These are phyloP conservation scores for Iberis pinnata DNA, from an alignment of 345 rosid genomes.

Conservation along the genomic window DNA sequence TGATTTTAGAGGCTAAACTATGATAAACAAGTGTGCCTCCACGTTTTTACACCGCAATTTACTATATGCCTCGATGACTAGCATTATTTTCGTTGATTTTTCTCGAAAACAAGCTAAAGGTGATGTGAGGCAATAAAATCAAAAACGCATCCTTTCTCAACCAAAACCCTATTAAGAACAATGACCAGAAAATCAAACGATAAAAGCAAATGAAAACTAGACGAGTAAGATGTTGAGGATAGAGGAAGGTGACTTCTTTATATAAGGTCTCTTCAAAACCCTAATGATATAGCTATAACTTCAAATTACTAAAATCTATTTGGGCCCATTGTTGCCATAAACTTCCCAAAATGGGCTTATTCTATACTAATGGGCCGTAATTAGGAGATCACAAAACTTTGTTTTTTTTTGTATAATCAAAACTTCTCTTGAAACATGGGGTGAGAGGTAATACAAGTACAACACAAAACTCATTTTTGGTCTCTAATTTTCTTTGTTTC, in stretches of 20 bases:
- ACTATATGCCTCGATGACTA: slow-evolving; percentile 33
- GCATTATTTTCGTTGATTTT: slow-evolving; percentile 26
- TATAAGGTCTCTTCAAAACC: slow-evolving; percentile 16
- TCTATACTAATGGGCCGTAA: neutral
- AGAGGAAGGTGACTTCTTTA: neutral
- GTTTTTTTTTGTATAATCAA: too few species aligned
- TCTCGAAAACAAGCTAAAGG: slow-evolving; percentile 35
- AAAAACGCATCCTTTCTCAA: neutral
- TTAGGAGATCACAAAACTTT: too few species aligned
- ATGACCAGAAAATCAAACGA: too few species aligned
- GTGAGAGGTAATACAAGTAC: neutral
- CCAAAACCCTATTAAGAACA: neutral
- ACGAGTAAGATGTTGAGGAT: neutral
- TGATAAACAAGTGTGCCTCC: slow-evolving; percentile 26
- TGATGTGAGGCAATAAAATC: slow-evolving; percentile 27
- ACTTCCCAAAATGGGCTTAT: neutral
- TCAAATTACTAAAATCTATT: neutral
- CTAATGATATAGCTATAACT: neutral
- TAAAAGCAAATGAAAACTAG: neutral
- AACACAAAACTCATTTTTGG: slow-evolving; percentile 10
- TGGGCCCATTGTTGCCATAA: neutral
- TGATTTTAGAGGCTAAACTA: slow-evolving; percentile 33
- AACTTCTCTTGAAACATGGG: neutral
- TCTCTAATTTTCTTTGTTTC: slow-evolving; percentile 10
- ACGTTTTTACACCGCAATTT: slow-evolving; percentile 31